These are phyloP conservation scores for Colletotrichum spinosum DNA, from an alignment of 2,329 filamentous ascomycete genomes.

Conservation along the genomic window DNA sequence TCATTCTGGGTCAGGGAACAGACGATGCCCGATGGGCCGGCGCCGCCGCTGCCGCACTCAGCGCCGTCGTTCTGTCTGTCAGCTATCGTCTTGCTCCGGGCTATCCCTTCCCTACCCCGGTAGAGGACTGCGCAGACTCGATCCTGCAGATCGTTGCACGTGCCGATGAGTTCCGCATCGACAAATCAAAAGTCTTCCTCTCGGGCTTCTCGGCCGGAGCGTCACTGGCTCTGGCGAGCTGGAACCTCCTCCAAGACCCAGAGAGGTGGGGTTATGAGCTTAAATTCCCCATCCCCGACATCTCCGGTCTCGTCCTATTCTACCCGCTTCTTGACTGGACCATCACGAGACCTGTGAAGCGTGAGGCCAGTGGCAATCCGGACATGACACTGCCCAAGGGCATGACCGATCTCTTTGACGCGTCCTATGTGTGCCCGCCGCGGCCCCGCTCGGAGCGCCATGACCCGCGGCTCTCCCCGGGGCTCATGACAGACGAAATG, in stretches of 20 bases:
- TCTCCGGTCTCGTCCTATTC: slow-evolving; percentile 68
- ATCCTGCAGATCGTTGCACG: slow-evolving; percentile 69
- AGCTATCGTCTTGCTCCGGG: slow-evolving; percentile 77
- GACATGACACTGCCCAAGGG: slow-evolving; percentile 68
- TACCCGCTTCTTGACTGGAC: slow-evolving; percentile 74
- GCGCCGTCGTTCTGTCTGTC: slow-evolving; percentile 71
- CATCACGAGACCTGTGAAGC: slow-evolving; percentile 65
- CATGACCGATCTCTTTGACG: slow-evolving; percentile 73
- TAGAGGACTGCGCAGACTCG: slow-evolving; percentile 75
- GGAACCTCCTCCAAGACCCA: slow-evolving; percentile 59
- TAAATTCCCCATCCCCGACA: slow-evolving; percentile 54
- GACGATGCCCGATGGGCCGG: slow-evolving; percentile 73
- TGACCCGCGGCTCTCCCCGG: slow-evolving; percentile 69
- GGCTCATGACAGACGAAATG: slow-evolving; percentile 64
- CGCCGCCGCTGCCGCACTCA: slow-evolving; percentile 61
- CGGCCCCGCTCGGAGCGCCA: slow-evolving; percentile 57
- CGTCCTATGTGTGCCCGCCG: slow-evolving; percentile 68
- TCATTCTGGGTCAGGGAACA: slow-evolving; percentile 71
- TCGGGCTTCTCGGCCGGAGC: slow-evolving; percentile 75
- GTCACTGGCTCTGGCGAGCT: slow-evolving; percentile 63
- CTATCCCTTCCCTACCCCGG: slow-evolving; percentile 71
- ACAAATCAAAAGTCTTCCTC: slow-evolving; percentile 66
- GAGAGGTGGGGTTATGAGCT: slow-evolving; percentile 51
- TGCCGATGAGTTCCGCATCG: slow-evolving; percentile 68
- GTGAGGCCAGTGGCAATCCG: slow-evolving; percentile 63